Evolutionary conservation across 1,284 basidiomycete species (phyloP), one percentile per base, ranked within the genome.

Genomic region (Cutaneotrichosporon cyanovorans): DNA sequence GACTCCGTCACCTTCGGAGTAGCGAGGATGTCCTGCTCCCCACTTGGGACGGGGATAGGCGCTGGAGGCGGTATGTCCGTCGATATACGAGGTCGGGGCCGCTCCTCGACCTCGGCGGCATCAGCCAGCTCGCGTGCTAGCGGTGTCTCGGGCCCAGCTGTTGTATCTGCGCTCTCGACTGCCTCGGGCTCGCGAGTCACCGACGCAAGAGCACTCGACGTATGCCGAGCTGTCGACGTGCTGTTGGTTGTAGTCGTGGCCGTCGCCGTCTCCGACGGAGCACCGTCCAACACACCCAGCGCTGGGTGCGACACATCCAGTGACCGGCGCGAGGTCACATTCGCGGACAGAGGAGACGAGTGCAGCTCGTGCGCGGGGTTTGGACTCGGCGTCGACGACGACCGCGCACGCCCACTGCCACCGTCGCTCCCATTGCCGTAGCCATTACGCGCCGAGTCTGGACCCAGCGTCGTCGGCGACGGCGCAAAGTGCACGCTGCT

Each of bases 401-500:
- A 48, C 18, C 51, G 43, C 2, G 36, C 43, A 12, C 45, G 46
- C 14, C 32, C 34, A n/a, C 35, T 40, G 30, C 21, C 31, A n/a
- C 21, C 23, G n/a, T 9, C 30, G 21, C 42, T 22, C 1, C 19
- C 38, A 2, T 36, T 18, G 5, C 35, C 23, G 5, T 32, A 40
- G 21, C 32, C 21, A 10, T 32, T n/a, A 7, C 34, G 22, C 31
- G 46, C 42, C 3, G 40, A 22, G 14, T 28, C 14, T 7, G 45
- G 16, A 2, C 48, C 48, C 1, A 50, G 16, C 5, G 48, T 48
- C 32, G 48, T 42, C 11, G 54, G 50, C 6, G 50, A 51, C 0
- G 54, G 47, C 8, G 54, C 50, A 40, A 56, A 56, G 39, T 51
- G 50, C 16, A 56, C 54, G 7, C 47, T 50, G 40, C 47, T 50